Base-by-base conservation (phyloP, 805 yeast genomes). In the Candida nitratophila region DNA sequence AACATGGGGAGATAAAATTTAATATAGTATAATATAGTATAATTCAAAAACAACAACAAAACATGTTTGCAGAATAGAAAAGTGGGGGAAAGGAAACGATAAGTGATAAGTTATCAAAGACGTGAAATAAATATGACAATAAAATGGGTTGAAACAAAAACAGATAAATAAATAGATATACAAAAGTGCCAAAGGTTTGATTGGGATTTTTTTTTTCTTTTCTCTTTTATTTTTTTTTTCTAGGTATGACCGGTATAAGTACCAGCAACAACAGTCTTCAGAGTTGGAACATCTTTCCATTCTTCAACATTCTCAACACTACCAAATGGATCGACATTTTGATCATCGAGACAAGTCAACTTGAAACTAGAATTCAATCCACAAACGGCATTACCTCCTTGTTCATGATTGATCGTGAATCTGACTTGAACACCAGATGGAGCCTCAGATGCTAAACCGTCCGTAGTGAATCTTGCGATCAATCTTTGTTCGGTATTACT, bases 401-500 rank as follows among this genome's bases (percentile, higher is more conserved):
- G 63, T 47, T 60, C 65, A 44, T 64, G 64, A 41, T 61, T 59
- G 27, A 77, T 61, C n/a, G 71, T 64, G 57, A 83, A 86, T 59
- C 82, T 78, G 37, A 84, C 66, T 54, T 80, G 83, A 41, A 87
- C 79, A 35, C 96, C 96, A 27, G 79, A 70, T 15, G 79, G 79
- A 20, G 83, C 73, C 63, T 88, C 96, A n/a, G 64, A 64, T 8
- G 85, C 95, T 35, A 64, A 59, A 4, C 84, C 83, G 35, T 76
- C 77, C 3, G 96, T 91, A 60, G 82, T 68, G 57, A 91, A 88
- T 64, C 96, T 80, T 16, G 95, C 96, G 56, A 91, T 80, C 37
- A 90, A 71, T 55, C 84, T 79, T 54, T 83, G 82, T 51, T 84
- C 89, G 12, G 51, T 43, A n/a, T 52, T 66, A 14, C 50, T 44